Conservation (phyloP, 345 rosid genomes). For the Brassica rapa region DNA sequence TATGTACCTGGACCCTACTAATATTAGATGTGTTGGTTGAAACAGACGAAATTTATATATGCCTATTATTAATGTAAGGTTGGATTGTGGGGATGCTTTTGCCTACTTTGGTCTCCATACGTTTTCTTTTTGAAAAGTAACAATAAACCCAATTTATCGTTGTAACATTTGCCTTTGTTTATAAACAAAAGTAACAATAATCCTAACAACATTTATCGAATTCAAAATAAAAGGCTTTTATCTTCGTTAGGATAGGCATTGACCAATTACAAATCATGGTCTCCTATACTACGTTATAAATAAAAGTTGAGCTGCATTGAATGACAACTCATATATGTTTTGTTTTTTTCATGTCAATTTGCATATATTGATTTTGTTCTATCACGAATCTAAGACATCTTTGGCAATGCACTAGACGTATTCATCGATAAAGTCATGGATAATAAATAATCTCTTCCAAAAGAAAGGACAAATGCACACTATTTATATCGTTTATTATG, state of each 20-base stretch:
- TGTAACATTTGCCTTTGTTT: background rate
- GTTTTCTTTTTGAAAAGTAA: background rate
- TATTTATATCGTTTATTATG: slow-evolving; percentile 9
- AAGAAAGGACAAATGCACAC: slow-evolving; percentile 15
- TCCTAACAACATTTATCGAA: background rate
- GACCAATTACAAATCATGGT: background rate
- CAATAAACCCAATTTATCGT: background rate
- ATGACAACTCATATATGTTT: background rate
- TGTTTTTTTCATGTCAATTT: background rate
- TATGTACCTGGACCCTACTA: background rate
- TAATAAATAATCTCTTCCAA: slow-evolving; percentile 21
- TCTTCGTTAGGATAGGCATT: background rate
- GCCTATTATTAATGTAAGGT: slow-evolving; percentile 23
- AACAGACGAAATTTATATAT: slow-evolving; percentile 11
- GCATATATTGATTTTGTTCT: background rate
- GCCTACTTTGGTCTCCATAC: slow-evolving; percentile 28
- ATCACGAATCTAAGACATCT: background rate
- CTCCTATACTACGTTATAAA: background rate
- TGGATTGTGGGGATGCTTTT: slow-evolving; percentile 33
- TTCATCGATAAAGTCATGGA: slow-evolving; percentile 24
- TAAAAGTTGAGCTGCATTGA: background rate
- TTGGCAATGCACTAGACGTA: background rate
- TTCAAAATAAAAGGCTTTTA: background rate
- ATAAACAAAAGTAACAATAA: no score
- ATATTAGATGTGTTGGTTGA: slow-evolving; percentile 28